A percentile compares a stretch with the other conserved stretches of the same genome.
phyloP scores from a whole-genome alignment of 805 yeast species.

The Wickerhamomyces xylosicus region DNA sequence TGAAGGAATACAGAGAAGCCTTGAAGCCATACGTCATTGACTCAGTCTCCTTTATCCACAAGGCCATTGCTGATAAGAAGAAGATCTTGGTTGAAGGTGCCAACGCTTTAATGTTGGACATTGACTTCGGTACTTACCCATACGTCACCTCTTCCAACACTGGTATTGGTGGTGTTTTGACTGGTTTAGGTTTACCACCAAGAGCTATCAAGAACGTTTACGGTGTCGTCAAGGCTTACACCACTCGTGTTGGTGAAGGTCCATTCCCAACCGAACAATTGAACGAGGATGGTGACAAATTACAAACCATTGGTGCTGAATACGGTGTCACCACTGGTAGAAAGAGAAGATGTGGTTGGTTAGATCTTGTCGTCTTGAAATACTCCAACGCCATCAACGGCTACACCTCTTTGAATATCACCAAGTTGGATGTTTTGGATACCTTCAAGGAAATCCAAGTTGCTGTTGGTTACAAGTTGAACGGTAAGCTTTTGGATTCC shows the following conservation, averaged over 20 bases:
- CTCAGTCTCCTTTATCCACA: constrained; percentile 75
- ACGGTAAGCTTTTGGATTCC: constrained; percentile 63
- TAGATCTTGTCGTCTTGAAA: constrained; percentile 88
- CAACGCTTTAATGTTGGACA: constrained; percentile 93
- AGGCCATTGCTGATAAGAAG: constrained; percentile 67
- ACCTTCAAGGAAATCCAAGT: constrained; percentile 80
- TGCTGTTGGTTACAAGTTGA: constrained; percentile 71
- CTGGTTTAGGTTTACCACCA: constrained; percentile 97
- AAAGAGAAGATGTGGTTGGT: constrained; percentile 99
- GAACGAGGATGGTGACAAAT: constrained; percentile 73
- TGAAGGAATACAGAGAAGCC: constrained; percentile 61
- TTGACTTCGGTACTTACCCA: constrained; percentile 97
- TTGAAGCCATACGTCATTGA: constrained; percentile 91
- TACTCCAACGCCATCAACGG: constrained; percentile 91
- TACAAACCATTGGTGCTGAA: constrained; percentile 91
- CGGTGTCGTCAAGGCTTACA: constrained; percentile 98
- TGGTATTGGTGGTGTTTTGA: constrained; percentile 95
- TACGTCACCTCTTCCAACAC: constrained; percentile 93
- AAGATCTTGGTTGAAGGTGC: constrained; percentile 95
- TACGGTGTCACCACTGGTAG: constrained; percentile 98
- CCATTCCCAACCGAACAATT: constrained; percentile 98
- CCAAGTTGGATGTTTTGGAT: constrained; percentile 93
- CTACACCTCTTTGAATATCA: constrained; percentile 87
- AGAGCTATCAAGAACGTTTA: constrained; percentile 64
- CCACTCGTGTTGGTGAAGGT: constrained; percentile 98